These are phyloP conservation scores for Phytopythium cucurbitacearum DNA, from an alignment of 352 stramenopile species.

Conservation along the genomic window DNA sequence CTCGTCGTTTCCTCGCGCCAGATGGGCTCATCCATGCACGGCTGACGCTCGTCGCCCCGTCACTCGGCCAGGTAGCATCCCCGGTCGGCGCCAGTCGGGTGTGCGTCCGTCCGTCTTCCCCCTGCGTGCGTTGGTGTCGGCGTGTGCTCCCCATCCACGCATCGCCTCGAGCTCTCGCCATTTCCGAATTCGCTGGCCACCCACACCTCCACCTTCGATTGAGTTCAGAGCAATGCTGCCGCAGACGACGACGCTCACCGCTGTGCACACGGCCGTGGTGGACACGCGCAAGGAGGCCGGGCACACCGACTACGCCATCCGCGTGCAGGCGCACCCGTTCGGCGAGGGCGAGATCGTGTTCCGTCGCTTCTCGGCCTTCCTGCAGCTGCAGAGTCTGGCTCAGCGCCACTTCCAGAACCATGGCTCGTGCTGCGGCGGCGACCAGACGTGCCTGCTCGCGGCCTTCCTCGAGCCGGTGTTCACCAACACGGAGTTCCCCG, in stretches of 20 bases:
- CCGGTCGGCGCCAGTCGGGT: no score
- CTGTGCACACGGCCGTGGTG: constrained; percentile 60
- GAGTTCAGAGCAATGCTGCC: constrained; percentile 22
- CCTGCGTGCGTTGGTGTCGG: no score
- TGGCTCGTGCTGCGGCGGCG: constrained; percentile 58
- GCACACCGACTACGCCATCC: constrained; percentile 86
- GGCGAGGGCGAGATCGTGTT: constrained; percentile 68
- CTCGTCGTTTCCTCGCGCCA: no score
- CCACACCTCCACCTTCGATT: not conserved
- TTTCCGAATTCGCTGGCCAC: not conserved
- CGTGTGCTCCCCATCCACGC: not conserved
- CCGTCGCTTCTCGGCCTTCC: constrained; percentile 81
- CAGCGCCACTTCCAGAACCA: constrained; percentile 64
- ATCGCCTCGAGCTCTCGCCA: not conserved
- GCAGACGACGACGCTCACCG: constrained; percentile 33
- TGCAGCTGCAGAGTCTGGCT: constrained; percentile 76
- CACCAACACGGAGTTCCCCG: constrained; percentile 65
- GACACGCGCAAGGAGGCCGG: constrained; percentile 67
- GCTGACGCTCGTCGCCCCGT: no score
- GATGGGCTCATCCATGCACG: no score
- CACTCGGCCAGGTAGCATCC: no score
- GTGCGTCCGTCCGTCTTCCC: no score
- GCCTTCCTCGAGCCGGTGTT: constrained; percentile 71
- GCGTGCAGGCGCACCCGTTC: constrained; percentile 57
- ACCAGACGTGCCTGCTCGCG: constrained; percentile 61